These are phyloP conservation scores for Tricholoma bakamatsutake DNA, from an alignment of 768 basidiomycete genomes.

Conservation along the genomic window DNA sequence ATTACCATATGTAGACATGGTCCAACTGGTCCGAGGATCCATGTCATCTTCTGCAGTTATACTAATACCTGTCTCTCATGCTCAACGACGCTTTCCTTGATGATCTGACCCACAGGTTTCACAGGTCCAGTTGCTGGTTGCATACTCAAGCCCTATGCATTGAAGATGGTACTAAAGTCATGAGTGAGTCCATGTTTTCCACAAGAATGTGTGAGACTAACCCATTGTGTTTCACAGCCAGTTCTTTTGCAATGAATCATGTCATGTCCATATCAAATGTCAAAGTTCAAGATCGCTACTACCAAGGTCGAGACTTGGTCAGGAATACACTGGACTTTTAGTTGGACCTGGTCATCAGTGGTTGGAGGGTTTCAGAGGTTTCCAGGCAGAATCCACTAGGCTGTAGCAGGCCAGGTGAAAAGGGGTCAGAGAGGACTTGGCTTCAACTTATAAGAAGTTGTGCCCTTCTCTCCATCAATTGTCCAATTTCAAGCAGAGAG, in stretches of 20 bases:
- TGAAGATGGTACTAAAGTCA: neutral
- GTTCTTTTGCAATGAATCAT: neutral
- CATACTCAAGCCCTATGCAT: neutral
- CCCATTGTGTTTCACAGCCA: neutral
- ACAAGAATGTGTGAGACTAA: neutral
- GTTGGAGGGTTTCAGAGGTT: too few relatives aligned
- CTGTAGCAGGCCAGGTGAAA: too few relatives aligned
- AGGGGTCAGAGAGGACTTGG: too few relatives aligned
- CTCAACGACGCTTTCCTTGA: neutral
- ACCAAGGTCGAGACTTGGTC: too few relatives aligned
- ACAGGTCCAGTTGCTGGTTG: neutral
- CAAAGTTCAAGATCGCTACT: too few relatives aligned
- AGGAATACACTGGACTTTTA: too few relatives aligned
- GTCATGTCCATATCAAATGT: too few relatives aligned
- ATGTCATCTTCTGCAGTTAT: neutral
- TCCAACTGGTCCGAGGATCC: neutral
- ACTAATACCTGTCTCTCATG: neutral
- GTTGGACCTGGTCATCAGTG: too few relatives aligned
- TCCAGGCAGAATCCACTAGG: too few relatives aligned
- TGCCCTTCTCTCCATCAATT: too few relatives aligned
- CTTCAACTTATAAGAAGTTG: too few relatives aligned
- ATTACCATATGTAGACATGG: neutral
- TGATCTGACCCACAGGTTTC: neutral
- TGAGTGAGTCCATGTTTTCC: neutral
- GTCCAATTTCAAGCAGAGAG: too few relatives aligned